phyloP scores from a whole-genome alignment of 306 rosid genomes.

The Cucumis melo region DNA sequence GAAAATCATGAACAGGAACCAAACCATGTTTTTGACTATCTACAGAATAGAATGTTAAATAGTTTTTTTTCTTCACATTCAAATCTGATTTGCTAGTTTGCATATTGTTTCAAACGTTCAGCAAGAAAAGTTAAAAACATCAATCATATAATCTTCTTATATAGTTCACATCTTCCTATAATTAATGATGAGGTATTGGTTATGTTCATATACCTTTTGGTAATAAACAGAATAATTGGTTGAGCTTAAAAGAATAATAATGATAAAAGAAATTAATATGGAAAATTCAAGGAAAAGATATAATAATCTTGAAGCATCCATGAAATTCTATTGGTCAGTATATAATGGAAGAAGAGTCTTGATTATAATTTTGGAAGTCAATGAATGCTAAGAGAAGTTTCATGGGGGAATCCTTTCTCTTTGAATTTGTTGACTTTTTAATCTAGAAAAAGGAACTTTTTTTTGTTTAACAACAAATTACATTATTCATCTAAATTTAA shows the following conservation, averaged over 20 bases:
- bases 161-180: neutral
- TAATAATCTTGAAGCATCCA: neutral
- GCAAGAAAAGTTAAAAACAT: too few species aligned
- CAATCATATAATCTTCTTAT: too few species aligned
- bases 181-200: neutral
- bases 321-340: neutral
- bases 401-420: neutral
- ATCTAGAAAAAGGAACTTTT: neutral
- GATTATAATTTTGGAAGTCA: neutral
- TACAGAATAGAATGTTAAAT: neutral
- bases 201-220: neutral
- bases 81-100: neutral
- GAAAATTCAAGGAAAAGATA: neutral
- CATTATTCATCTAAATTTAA: too few species aligned
- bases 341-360: neutral
- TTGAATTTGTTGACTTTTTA: neutral
- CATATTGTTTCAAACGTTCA: too few species aligned
- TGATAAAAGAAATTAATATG: too few species aligned
- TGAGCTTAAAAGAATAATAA: too few species aligned
- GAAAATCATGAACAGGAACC: slow-evolving; percentile 13
- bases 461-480: too few species aligned
- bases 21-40: neutral
- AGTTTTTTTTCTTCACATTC: neutral
- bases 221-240: too few species aligned
- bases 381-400: neutral